Evolutionary conservation across 345 rosid species (phyloP), one percentile per base, ranked within the genome.

Genomic region (Citrus maxima): DNA sequence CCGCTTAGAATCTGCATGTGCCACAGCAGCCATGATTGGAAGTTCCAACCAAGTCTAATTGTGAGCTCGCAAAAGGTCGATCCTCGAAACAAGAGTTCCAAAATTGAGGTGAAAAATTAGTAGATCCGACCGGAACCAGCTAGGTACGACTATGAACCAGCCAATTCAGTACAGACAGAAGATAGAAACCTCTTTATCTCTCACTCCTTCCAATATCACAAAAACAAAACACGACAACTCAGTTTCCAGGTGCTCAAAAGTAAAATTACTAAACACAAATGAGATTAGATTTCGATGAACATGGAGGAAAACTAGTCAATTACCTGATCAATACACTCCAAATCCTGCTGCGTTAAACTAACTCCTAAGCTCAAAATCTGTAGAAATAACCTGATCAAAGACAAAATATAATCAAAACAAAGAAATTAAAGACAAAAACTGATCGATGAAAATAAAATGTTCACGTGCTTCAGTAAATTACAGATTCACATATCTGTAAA

Each of bases 1-100:
- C 71, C 91, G 87, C 80, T 85, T 91, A 21, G 89, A 80, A 83
- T 89, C 91, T 1, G 86, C 86, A 7, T 78, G 78, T 32, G 74
- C 79, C 24, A 76, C 61, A 35, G 88, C 74, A 13, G 88, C 88
- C 98, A 96, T 94, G 54, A 75, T 84, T 46, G 51, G 18, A 12
- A 46, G 18, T 13, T 78, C 71, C 73, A 82, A 78, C 79, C 71
- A 73, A 77, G 58, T 67, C 81, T 28, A 72, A 42, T 35, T 75
- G 71, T 37, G 42, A 30, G 49, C 69, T 59, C 58, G 38, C 19
- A 28, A 68, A 77, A 16, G 35, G n/a, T 51, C 19, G 46, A 73
- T 73, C 75, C 67, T 51, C 18, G 54, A 74, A 40, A 30, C 63
- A 27, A 55, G 8, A 67, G 22, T 54, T 54, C 27, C 40, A 55